Evolutionary conservation across 768 basidiomycete genomes (phyloP), one percentile per base, ranked within the genome.

Genomic region (Neoboletus brunneissimus): DNA sequence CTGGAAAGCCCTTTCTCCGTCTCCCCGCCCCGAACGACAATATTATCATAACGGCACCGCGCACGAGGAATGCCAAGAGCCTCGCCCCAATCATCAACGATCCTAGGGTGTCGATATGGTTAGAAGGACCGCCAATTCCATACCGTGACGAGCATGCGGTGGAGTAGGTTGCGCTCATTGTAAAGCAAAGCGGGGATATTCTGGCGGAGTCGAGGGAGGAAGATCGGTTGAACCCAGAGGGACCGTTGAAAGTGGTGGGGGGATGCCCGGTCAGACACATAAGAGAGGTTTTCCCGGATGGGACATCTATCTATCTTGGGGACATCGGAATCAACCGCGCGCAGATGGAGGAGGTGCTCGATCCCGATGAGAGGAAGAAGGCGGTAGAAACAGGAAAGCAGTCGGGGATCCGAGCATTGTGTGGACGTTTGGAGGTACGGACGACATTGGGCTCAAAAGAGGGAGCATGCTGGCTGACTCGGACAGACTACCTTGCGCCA

Each of bases 361-460:
- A 82, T 58, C 59, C 61, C 40, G 76, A 75, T 29, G 71, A 75
- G 59, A 70, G 69, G 61, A 68, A 68, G 45, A 62, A 59, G 41
- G 67, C 72, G 15, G 67, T 69, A 32, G 68, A 72, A 45, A 70
- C 23, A 64, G 54, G 1, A 75, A 75, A 51, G 61, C 64, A 8
- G 51, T 68, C 13, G 86, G 84, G 13, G 82, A 88, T 60, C 79
- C 80, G 12, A 72, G 72, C 31, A 84, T 87, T 53, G 64, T 81
- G 27, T 89, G 84, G 84, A 76, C 75, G 13, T 68, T 88, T 32
- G 88, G 86, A 59, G 77, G 87, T 87, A 66, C 13, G 79, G 57
- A 22, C 1, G 9, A 13, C 32, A 31, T 15, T 12, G 9, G 5
- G 22, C 12, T 42, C 12, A 12, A 41, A 48, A 32, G 12, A 2